Conservation (phyloP, 805 yeast genomes). For the Wickerhamomyces ciferrii region DNA sequence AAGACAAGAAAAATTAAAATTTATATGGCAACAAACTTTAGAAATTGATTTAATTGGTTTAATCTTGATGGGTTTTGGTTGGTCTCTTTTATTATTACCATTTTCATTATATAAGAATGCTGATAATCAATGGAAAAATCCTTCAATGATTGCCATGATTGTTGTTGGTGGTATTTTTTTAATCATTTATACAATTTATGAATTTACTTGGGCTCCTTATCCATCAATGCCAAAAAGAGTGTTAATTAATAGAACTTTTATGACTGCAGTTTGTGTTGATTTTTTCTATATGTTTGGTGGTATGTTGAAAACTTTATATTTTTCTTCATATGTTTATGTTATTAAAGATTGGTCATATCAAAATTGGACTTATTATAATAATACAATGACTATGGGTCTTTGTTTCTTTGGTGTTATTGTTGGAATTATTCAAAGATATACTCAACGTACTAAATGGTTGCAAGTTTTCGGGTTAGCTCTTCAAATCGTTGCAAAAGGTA, state of each 20-base stretch:
- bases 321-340: conserved; percentile 29
- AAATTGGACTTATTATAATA: conserved; percentile 33
- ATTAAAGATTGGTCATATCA: conserved; percentile 24
- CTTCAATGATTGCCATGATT: conserved; percentile 38
- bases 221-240: conserved; percentile 33
- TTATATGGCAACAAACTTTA: conserved; percentile 14
- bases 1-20: conserved; percentile 15
- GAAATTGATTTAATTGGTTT: conserved; percentile 36
- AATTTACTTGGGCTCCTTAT: conserved; percentile 28
- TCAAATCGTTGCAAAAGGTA: conserved; percentile 29
- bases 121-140: conserved; percentile 28
- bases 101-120: conserved; percentile 30
- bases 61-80: conserved; percentile 32
- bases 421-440: conserved; percentile 28
- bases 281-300: conserved; percentile 27
- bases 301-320: conserved; percentile 23
- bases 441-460: conserved; percentile 31
- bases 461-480: conserved; percentile 29
- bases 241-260: conserved; percentile 30
- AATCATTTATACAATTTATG: conserved; percentile 29
- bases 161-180: conserved; percentile 33
- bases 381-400: conserved; percentile 30
- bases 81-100: conserved; percentile 33
- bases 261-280: conserved; percentile 28
- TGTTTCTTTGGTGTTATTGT: conserved; percentile 33